These are phyloP conservation scores for Aspergillus sclerotiicarbonarius DNA, from an alignment of 495 filamentous ascomycete species.

Conservation along the genomic window DNA sequence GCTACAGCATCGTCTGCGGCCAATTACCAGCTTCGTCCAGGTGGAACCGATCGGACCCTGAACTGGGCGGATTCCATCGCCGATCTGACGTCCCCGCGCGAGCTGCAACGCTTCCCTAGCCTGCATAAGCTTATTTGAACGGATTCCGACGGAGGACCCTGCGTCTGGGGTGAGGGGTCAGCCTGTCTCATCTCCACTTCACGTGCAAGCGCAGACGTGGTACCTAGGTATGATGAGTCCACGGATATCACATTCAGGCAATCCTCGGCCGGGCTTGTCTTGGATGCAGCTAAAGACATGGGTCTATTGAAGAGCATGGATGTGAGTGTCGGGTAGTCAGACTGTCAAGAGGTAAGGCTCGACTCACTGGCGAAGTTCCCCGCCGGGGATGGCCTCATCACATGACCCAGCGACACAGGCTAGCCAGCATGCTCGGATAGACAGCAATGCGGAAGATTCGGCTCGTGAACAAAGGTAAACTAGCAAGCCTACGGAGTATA, in stretches of 20 bases:
- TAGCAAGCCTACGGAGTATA: too few species aligned
- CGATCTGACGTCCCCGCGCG: not conserved
- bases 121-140: constrained; percentile 6
- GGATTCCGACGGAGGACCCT: constrained; percentile 1
- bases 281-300: not conserved
- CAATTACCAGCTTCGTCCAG: not conserved
- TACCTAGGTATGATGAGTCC: not conserved
- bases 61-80: not conserved
- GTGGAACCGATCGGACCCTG: not conserved
- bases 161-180: not conserved
- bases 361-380: too few species aligned
- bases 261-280: not conserved
- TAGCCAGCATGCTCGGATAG: too few species aligned
- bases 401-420: too few species aligned
- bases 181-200: constrained; percentile 7
- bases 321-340: not conserved
- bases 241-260: not conserved
- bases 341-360: not conserved
- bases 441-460: too few species aligned
- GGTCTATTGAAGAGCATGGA: not conserved
- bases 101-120: not conserved
- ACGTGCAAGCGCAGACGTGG: constrained; percentile 1
- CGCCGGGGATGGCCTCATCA: too few species aligned
- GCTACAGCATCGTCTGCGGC: not conserved
- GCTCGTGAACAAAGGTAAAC: too few species aligned